Percentiles rank a stretch among this genome's conserved stretches.
Evolutionary conservation across 306 rosid species (phyloP).

Genomic region (Glycine tomentella): DNA sequence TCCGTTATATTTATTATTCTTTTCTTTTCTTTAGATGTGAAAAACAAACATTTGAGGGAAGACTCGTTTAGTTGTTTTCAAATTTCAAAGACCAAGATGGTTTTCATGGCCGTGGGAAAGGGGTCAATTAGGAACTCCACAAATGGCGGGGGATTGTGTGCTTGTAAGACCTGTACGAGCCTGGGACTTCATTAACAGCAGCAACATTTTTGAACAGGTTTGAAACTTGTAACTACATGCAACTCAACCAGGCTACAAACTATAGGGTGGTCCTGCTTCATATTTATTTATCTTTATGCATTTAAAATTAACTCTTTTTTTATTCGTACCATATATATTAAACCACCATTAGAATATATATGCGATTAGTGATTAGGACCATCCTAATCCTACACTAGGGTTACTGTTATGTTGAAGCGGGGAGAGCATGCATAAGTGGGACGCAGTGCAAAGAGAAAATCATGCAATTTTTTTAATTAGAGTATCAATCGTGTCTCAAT

Average conservation of each 20-base stretch:
- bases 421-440: slow-evolving; percentile 33
- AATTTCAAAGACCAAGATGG: slow-evolving; percentile 17
- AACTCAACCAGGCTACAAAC: slow-evolving; percentile 32
- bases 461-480: slow-evolving; percentile 38
- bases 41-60: background rate
- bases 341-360: slow-evolving; percentile 18
- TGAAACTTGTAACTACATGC: slow-evolving; percentile 59
- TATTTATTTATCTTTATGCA: slow-evolving; percentile 6
- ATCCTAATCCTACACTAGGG: slow-evolving; percentile 44
- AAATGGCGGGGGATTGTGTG: slow-evolving; percentile 58
- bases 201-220: slow-evolving; percentile 44
- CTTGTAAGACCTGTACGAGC: slow-evolving; percentile 36
- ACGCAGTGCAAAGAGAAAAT: slow-evolving; percentile 37
- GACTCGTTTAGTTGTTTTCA: background rate
- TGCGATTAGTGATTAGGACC: slow-evolving; percentile 42
- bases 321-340: slow-evolving; percentile 23
- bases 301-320: background rate
- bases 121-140: slow-evolving; percentile 48
- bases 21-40: background rate
- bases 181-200: slow-evolving; percentile 34
- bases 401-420: slow-evolving; percentile 34
- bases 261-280: slow-evolving; percentile 58
- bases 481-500: slow-evolving; percentile 14
- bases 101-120: slow-evolving; percentile 3
- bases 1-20: too few species aligned